Base-by-base conservation (phyloP, 2,329 filamentous ascomycete species). In the Cladosporium halotolerans region DNA sequence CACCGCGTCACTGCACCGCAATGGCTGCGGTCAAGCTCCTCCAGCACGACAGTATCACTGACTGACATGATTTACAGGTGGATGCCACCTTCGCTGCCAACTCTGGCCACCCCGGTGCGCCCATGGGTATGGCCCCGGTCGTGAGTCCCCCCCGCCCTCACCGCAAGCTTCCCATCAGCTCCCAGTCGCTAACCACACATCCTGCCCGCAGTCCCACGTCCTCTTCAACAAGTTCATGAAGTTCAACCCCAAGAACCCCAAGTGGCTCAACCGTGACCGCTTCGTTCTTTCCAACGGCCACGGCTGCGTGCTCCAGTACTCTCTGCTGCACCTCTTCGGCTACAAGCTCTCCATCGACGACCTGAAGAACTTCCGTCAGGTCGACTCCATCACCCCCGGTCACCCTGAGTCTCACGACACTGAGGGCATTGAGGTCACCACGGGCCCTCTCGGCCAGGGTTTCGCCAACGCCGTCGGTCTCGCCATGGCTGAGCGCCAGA, bases 211-310 rank as follows among this genome's bases (percentile, higher is more conserved):
- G 89, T 97, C 68, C 39, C 48, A 51, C 41, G 48, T 51, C 28
- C 84, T 99, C 62, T 99, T 89, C 80, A 95, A 96, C 84, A 95
- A 93, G 76, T 95, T 96, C 82, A 89, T 99, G 89, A 95, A 78
- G 73, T 99, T 96, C 83, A 99, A 97, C 86, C 93, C 93, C 68
- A 95, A 96, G 86, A 96, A 96, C 83, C 89, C 93, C 66, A 81
- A 89, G 62, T 99, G 91, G 91, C 69, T 93, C 67, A 97, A 97
- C 84, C 86, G 93, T 70, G 93, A 99, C 77, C 88, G 93, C 74
- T 99, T 99, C 71, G 90, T 99, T 59, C 90, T 99, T 72, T 99
- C 93, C 58, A 99, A 99, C 80, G 93, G 93, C 66, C 93, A 99
- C 78, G 93, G 86, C 66, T 99, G 93, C 83, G 96, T 99, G 91